Evolutionary conservation across 2,329 filamentous ascomycete species (phyloP).

Genomic region (Ascochyta fabae): DNA sequence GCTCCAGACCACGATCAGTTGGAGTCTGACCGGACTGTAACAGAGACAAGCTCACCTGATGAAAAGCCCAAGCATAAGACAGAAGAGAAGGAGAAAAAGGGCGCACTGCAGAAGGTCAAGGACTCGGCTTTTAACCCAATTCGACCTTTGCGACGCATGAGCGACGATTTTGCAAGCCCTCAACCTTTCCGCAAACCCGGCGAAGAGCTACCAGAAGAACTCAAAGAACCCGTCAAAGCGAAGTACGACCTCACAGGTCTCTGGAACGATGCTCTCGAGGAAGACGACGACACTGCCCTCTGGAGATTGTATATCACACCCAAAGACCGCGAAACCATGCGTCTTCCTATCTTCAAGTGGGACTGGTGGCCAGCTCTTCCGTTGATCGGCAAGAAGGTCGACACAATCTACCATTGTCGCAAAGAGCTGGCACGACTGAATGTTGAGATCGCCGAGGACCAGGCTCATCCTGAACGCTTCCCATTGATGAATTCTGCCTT

Average conservation of each 20-base stretch:
- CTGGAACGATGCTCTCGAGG: conserved; percentile 39
- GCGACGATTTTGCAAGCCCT: conserved; percentile 52
- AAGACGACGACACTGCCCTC: conserved; percentile 54
- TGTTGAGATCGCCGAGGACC: conserved; percentile 88
- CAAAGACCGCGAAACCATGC: conserved; percentile 85
- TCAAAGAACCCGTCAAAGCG: conserved; percentile 33
- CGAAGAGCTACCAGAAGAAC: conserved; percentile 45
- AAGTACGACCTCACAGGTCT: conserved; percentile 41
- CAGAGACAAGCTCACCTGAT: conserved; percentile 34
- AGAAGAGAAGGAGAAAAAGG: conserved; percentile 26
- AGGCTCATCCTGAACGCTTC: conserved; percentile 82
- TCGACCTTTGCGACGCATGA: conserved; percentile 35
- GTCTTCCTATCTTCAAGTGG: conserved; percentile 62
- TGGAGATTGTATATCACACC: conserved; percentile 86
- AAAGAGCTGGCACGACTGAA: conserved; percentile 87
- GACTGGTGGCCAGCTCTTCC: conserved; percentile 82
- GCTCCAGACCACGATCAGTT: conserved; percentile 31
- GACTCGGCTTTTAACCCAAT: conserved; percentile 29
- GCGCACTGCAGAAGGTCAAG: conserved; percentile 31
- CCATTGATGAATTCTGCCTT: conserved; percentile 96
- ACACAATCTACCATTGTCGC: conserved; percentile 91
- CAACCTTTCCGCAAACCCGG: conserved; percentile 51
- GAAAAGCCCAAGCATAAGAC: conserved; percentile 28
- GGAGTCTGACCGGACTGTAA: conserved; percentile 25
- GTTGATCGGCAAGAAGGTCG: conserved; percentile 85